Base-by-base conservation (phyloP, 2,329 filamentous ascomycete species). In the Arthrobotrys megalospora region DNA sequence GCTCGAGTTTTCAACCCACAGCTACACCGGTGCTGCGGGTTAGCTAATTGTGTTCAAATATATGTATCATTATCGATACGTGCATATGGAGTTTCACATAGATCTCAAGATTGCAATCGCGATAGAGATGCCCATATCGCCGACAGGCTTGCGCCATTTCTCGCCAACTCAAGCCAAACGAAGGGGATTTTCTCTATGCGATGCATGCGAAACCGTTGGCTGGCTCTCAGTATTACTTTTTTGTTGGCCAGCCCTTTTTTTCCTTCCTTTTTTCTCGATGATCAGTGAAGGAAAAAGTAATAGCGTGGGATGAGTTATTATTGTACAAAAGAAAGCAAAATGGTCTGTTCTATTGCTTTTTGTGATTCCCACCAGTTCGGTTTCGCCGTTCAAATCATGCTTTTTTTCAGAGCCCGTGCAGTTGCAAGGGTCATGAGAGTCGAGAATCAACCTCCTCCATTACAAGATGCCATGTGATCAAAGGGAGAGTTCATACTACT, bases 271-370 rank as follows among this genome's bases (percentile, higher is more conserved):
- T 36, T 36, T 38, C 14, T 38, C 50, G 52, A 58, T 58, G 32
- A 58, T 58, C 45, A 24, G 14, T 1, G 19, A 48, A 16, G 32
- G n/a, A 32, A 58, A 58, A 58, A 21, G 32, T 36, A 55, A 55
- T 19, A 38, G 52, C 52, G 52, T 55, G 52, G 52, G 52, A 38
- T 55, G 28, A 14, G 52, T 36, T 55, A 55, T 55, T 55, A 38
- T 58, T n/a, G 11, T n/a, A 38, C 16, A 36, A 38, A 38, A 10
- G 12, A 32, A 38, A 19, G 32, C 2, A 38, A 58, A 21, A 28
- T 28, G 5, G 24, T 28, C 24, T 38, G 2, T 34, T 34, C 32
- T 8, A 7, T 58, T 58, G 52, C 52, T 58, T 58, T 58, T 58
- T 24, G 12, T 34, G 50, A 38, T 36, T 36, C 52, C 52, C 32